phyloP scores from a whole-genome alignment of 352 stramenopile genomes.

The Peronospora belbahrii region DNA sequence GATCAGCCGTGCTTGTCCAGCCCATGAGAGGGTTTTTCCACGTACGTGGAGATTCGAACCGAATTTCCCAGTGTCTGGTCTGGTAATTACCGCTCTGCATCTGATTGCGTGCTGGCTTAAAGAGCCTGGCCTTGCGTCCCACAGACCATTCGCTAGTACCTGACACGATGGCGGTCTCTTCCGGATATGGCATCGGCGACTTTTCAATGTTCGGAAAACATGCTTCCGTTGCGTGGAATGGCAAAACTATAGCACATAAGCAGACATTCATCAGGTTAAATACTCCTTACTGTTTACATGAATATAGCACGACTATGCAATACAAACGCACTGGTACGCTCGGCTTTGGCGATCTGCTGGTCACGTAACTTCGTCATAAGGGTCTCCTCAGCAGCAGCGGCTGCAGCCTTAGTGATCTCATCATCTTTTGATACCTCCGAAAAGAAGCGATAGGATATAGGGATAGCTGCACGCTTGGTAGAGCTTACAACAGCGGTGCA shows the following conservation, averaged over 20 bases:
- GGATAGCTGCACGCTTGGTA: conserved; percentile 11
- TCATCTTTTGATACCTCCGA: conserved; percentile 41
- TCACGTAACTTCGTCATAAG: conserved; percentile 47
- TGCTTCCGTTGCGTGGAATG: conserved; percentile 45
- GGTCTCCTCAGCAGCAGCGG: conserved; percentile 26
- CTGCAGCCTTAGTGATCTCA: conserved; percentile 32
- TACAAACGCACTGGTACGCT: conserved; percentile 41
- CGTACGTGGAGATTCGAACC: conserved; percentile 58
- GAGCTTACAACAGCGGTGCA: conserved; percentile 6
- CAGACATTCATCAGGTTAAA: background rate
- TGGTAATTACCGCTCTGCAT: conserved; percentile 81
- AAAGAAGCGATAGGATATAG: conserved; percentile 25
- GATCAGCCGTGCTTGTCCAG: conserved; percentile 87
- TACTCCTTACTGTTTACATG: too few species aligned
- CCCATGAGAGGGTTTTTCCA: conserved; percentile 94
- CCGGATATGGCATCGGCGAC: conserved; percentile 48
- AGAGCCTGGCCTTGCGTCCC: conserved; percentile 64
- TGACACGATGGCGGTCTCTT: conserved; percentile 56
- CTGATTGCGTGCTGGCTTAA: conserved; percentile 71
- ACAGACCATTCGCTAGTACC: conserved; percentile 52
- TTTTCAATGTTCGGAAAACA: conserved; percentile 42
- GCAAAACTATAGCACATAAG: conserved; percentile 39
- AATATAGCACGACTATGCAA: background rate
- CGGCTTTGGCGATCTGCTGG: conserved; percentile 37
- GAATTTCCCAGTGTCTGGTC: conserved; percentile 83